phyloP scores from a whole-genome alignment of 176 grass and related monocot genomes.

The Musa beccarii region DNA sequence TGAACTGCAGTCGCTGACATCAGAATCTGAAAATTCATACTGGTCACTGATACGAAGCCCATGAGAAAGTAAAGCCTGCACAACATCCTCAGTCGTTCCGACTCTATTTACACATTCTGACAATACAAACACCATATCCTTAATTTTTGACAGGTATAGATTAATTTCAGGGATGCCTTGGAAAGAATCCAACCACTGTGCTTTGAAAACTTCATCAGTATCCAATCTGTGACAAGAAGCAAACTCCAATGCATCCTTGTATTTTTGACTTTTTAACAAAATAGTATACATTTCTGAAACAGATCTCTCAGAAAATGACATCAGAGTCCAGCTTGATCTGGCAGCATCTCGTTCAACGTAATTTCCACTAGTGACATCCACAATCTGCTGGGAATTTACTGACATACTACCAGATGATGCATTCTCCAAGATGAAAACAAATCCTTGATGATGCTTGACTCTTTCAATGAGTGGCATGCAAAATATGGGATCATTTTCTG shows the following conservation, averaged over 20 bases:
- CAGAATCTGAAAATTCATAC: constrained; percentile 54
- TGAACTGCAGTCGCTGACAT: constrained; percentile 34
- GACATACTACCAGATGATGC: constrained; percentile 26
- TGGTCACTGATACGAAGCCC: constrained; percentile 57
- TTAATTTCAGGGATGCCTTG: constrained; percentile 58
- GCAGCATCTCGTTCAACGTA: constrained; percentile 20
- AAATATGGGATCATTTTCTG: constrained; percentile 44
- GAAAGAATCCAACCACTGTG: constrained; percentile 51
- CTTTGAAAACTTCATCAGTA: constrained; percentile 88
- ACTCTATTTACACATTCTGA: constrained; percentile 87
- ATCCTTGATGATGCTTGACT: constrained; percentile 43
- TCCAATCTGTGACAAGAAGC: constrained; percentile 54
- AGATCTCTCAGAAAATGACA: constrained; percentile 64
- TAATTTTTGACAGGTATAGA: constrained; percentile 59
- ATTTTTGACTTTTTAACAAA: constrained; percentile 49
- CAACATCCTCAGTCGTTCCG: constrained; percentile 51
- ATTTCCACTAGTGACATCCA: constrained; percentile 14
- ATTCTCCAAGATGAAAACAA: constrained; percentile 71
- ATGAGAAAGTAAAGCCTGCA: constrained; percentile 79
- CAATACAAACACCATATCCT: constrained; percentile 69
- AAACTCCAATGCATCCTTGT: constrained; percentile 64
- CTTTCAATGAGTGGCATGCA: constrained; percentile 60
- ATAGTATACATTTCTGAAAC: constrained; percentile 65
- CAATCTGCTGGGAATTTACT: constrained; percentile 1
- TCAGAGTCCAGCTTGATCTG: constrained; percentile 59